Conservation (phyloP, 768 basidiomycete genomes). For the Phylloporus arenicola region DNA sequence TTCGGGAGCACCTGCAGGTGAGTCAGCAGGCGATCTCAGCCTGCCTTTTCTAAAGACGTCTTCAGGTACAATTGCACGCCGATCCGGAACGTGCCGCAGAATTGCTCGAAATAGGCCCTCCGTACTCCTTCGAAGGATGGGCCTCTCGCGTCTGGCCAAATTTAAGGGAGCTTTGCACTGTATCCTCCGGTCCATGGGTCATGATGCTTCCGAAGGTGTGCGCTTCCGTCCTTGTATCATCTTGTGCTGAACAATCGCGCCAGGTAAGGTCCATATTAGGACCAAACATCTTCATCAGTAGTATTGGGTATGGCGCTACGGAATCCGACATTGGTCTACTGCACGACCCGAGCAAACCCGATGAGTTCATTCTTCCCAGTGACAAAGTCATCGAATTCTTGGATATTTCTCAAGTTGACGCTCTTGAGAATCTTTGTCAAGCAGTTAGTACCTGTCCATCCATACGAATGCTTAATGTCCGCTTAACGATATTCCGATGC, state of each 20-base stretch:
- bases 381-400: neutral
- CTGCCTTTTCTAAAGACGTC: neutral
- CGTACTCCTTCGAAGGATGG: constrained; percentile 5
- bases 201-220: neutral
- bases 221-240: neutral
- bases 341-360: neutral
- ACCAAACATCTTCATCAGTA: neutral
- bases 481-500: no score
- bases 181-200: constrained; percentile 9
- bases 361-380: constrained; percentile 5
- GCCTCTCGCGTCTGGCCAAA: constrained; percentile 23
- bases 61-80: constrained; percentile 7
- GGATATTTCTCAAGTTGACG: neutral
- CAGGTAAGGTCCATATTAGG: constrained; percentile 14
- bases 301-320: constrained; percentile 7
- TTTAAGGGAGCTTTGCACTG: neutral
- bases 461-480: no score
- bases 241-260: no score
- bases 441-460: no score
- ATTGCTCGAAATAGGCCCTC: constrained; percentile 10
- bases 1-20: no score
- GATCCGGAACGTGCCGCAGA: constrained; percentile 17
- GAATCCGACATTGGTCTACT: constrained; percentile 2
- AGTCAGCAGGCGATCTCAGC: no score
- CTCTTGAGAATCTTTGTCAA: neutral